phyloP scores from a whole-genome alignment of 192 early-diverging fungal species.

The Spizellomyces sp. region DNA sequence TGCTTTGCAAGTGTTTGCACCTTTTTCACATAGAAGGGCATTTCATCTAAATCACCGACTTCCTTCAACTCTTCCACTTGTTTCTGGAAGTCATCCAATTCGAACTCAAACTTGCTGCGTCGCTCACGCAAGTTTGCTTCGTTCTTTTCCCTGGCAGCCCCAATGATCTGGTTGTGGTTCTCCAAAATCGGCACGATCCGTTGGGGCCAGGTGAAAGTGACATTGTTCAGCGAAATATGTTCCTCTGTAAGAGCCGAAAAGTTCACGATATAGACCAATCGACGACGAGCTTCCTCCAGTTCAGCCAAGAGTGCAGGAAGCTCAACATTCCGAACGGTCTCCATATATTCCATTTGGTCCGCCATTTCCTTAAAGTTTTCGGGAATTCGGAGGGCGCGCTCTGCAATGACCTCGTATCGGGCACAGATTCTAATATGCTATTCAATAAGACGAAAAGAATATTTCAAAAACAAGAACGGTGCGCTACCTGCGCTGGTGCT shows the following conservation, averaged over 20 bases:
- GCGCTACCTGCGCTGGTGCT: conserved; percentile 50
- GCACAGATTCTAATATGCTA: conserved; percentile 47
- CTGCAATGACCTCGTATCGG: conserved; percentile 55
- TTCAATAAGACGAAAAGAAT: neutral
- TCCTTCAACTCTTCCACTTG: conserved; percentile 66
- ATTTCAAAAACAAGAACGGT: neutral
- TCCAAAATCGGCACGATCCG: conserved; percentile 57
- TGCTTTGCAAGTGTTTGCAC: conserved; percentile 61
- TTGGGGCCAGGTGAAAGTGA: conserved; percentile 64
- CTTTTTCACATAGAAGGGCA: conserved; percentile 72
- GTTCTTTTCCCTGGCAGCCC: conserved; percentile 55
- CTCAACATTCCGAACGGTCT: conserved; percentile 41
- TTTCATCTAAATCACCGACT: conserved; percentile 66
- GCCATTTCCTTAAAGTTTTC: conserved; percentile 71
- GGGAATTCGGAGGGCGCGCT: conserved; percentile 51
- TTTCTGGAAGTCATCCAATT: conserved; percentile 57
- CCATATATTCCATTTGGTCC: conserved; percentile 65
- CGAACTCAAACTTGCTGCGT: conserved; percentile 53
- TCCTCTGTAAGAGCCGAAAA: conserved; percentile 57
- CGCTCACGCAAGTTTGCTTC: conserved; percentile 55
- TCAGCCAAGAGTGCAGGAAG: conserved; percentile 52
- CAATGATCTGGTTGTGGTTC: conserved; percentile 58
- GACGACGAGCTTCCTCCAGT: conserved; percentile 53
- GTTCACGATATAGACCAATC: conserved; percentile 58
- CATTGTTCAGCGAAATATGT: conserved; percentile 61